Evolutionary conservation across 805 yeast genomes (phyloP).

Genomic region (Priceomyces fermenticarens): DNA sequence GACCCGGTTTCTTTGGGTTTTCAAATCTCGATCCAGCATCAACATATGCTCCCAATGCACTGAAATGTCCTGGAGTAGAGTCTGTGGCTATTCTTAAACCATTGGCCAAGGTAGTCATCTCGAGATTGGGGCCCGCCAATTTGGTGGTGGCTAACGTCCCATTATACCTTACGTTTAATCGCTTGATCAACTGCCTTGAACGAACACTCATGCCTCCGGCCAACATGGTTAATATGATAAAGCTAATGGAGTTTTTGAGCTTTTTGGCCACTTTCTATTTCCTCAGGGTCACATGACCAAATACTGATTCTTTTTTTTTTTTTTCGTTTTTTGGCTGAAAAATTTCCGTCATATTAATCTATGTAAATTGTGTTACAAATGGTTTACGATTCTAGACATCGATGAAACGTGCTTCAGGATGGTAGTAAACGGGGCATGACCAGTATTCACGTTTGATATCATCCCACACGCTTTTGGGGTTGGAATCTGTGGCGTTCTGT

Average conservation of each 20-base stretch:
- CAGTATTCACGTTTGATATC: constrained; percentile 62
- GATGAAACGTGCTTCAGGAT: constrained; percentile 56
- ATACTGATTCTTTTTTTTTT: not conserved
- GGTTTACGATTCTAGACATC: constrained; percentile 12
- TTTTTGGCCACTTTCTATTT: not conserved
- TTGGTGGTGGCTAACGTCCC: constrained; percentile 2
- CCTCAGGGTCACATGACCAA: constrained; percentile 1
- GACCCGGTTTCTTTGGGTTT: constrained; percentile 55
- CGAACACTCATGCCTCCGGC: no score
- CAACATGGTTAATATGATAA: no score
- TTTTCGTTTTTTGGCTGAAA: not conserved
- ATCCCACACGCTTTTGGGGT: constrained; percentile 52
- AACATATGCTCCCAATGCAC: constrained; percentile 85
- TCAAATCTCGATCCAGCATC: constrained; percentile 92
- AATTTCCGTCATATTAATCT: not conserved
- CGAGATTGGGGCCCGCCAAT: constrained; percentile 16
- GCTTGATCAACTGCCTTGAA: no score
- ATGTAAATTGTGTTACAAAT: no score
- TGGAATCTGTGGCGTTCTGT: constrained; percentile 8
- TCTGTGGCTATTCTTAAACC: constrained; percentile 85
- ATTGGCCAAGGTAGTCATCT: constrained; percentile 52
- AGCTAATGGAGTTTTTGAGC: no score
- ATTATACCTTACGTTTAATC: not conserved
- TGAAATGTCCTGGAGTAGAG: constrained; percentile 83
- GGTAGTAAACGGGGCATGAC: constrained; percentile 67